Evolutionary conservation across 1,139 yeast species (phyloP), one percentile per base, ranked within the genome.

Genomic region (Kodamaea derodonti): DNA sequence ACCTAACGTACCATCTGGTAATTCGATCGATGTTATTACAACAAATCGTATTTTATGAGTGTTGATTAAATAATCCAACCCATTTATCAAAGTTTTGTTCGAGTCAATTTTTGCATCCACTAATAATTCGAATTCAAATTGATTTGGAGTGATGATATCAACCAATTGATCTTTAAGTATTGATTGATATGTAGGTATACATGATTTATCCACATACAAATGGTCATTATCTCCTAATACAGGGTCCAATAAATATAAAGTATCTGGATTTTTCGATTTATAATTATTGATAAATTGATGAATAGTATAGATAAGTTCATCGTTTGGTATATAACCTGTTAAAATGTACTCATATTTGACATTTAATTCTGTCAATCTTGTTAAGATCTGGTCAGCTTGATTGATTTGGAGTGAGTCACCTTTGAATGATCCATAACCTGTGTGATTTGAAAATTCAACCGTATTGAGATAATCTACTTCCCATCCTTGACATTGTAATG

Each of bases 201-300:
- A 84, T 14, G 76, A 75, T 42, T 78, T 72, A 30, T 79, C 74
- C 9, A 92, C 97, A 51, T 92, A 92, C 18, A 90, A 56, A 39
- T 71, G 72, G 2, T 95, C 95, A 46, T 86, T 81, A 56, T 92
- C 98, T 11, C 98, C 98, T 72, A 92, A 72, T 2, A 92, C 97
- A 1, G 98, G 97, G 53, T 92, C 98, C 42, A 88, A 57, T 10
- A 88, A 64, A 80, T 94, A 84, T 22, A 52, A 29, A 2, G 43
- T 34, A 4, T 57, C 27, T 4, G 62, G 47, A 10, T 49, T 45
- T 12, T 30, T 36, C 24, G 27, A 20, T 33, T 51, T 51, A 20
- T 39, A 35, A 20, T 30, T 34, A 14, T 34, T 30, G 17, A 45
- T 35, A 28, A 39, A 41, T 23, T 29, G 34, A 26, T 41, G 42